Conservation (phyloP, 2,329 filamentous ascomycete species). For the Ustulina deusta region DNA sequence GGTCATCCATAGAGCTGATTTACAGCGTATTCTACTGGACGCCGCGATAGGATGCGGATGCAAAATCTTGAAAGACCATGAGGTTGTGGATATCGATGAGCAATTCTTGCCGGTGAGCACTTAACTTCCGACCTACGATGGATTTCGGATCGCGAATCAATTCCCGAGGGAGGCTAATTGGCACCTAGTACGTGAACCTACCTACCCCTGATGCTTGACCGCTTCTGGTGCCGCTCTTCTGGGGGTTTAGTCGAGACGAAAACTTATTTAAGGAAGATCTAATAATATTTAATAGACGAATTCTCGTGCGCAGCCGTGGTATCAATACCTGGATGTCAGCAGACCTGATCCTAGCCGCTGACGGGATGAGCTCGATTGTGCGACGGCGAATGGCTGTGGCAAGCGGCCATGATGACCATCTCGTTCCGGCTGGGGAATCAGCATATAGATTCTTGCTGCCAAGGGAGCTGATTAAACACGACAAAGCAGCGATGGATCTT, state of each 20-base stretch:
- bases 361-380: slow-evolving; percentile 65
- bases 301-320: slow-evolving; percentile 37
- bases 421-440: slow-evolving; percentile 63
- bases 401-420: slow-evolving; percentile 54
- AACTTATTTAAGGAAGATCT: not conserved
- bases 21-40: slow-evolving; percentile 42
- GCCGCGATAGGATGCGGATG: slow-evolving; percentile 42
- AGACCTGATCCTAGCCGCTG: slow-evolving; percentile 65
- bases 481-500: slow-evolving; percentile 65
- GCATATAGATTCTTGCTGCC: slow-evolving; percentile 67
- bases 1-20: slow-evolving; percentile 47
- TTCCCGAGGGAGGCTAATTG: slow-evolving; percentile 18
- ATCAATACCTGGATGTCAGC: slow-evolving; percentile 52
- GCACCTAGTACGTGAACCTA: slow-evolving; percentile 27
- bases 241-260: not conserved
- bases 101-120: slow-evolving; percentile 35
- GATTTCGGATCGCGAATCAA: not conserved
- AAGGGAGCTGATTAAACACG: slow-evolving; percentile 57
- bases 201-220: not conserved
- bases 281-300: slow-evolving; percentile 41
- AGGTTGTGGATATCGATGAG: slow-evolving; percentile 46
- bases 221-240: not conserved
- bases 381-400: slow-evolving; percentile 56
- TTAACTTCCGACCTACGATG: not conserved
- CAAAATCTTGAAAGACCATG: slow-evolving; percentile 40